These are phyloP conservation scores for Leptodontidium sp. DNA, from an alignment of 2,329 filamentous ascomycete genomes.

Conservation along the genomic window DNA sequence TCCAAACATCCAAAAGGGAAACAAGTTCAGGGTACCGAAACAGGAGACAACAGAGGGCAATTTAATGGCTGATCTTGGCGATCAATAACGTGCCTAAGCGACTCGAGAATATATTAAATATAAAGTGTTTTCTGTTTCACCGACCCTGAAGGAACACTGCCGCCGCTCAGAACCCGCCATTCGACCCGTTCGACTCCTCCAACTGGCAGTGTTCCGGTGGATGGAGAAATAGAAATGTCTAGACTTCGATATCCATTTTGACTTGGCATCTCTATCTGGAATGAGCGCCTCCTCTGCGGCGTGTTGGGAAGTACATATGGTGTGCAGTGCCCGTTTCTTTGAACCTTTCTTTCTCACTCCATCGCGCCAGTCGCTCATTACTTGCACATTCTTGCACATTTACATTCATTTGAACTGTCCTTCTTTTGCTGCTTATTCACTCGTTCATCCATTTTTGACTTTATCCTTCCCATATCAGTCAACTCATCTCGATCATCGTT, in stretches of 20 bases:
- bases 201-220: constrained; percentile 1
- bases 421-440: constrained; percentile 18
- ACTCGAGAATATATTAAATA: constrained; percentile 16
- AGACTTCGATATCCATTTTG: constrained; percentile 14
- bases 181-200: neutral
- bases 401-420: constrained; percentile 28
- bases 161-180: neutral
- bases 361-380: constrained; percentile 34
- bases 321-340: neutral
- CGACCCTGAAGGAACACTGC: constrained; percentile 6
- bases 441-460: neutral
- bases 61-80: neutral
- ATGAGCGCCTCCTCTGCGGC: constrained; percentile 3
- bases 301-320: constrained; percentile 12
- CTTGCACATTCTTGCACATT: constrained; percentile 28
- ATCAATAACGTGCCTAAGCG: constrained; percentile 14
- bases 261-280: constrained; percentile 2
- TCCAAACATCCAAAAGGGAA: constrained; percentile 10
- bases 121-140: constrained; percentile 21
- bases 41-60: neutral
- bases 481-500: constrained; percentile 1
- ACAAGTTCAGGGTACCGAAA: constrained; percentile 9
- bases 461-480: neutral
- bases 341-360: neutral
- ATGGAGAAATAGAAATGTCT: constrained; percentile 16